A percentile compares a stretch with the other conserved stretches of the same genome.
Evolutionary conservation across 2,329 filamentous ascomycete species (phyloP).

Genomic region (Chaetomium olivaceum): DNA sequence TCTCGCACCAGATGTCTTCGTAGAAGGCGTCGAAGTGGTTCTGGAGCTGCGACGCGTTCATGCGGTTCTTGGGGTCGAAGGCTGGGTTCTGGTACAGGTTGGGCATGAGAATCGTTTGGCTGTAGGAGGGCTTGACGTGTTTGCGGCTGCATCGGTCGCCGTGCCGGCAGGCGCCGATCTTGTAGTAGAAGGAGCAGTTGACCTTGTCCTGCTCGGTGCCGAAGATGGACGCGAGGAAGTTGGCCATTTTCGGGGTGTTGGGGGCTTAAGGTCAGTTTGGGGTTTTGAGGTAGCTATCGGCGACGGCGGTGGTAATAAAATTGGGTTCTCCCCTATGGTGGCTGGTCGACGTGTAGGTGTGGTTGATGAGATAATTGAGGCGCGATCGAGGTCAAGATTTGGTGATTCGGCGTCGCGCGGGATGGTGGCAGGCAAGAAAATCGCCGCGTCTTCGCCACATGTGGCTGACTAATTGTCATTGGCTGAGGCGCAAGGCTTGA

Average conservation of each 20-base stretch:
- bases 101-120: slow-evolving; percentile 94
- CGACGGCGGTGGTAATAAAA: neutral
- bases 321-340: neutral
- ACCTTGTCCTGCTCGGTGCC: slow-evolving; percentile 99
- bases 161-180: slow-evolving; percentile 98
- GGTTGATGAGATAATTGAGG: slow-evolving; percentile 1
- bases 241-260: slow-evolving; percentile 66
- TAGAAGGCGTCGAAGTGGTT: slow-evolving; percentile 99
- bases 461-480: slow-evolving; percentile 24
- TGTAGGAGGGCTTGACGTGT: slow-evolving; percentile 98
- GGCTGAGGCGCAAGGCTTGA: neutral
- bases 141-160: slow-evolving; percentile 97
- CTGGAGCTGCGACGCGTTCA: slow-evolving; percentile 94
- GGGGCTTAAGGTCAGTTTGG: neutral
- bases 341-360: neutral
- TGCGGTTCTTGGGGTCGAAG: slow-evolving; percentile 94
- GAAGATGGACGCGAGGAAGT: slow-evolving; percentile 99
- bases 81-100: slow-evolving; percentile 99
- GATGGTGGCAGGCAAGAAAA: slow-evolving; percentile 18
- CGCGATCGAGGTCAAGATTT: slow-evolving; percentile 15
- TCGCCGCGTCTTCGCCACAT: slow-evolving; percentile 23
- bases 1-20: slow-evolving; percentile 99
- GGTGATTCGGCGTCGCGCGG: slow-evolving; percentile 16
- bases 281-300: neutral
- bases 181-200: slow-evolving; percentile 99